Base-by-base conservation (phyloP, 768 basidiomycete genomes). In the Russula sp. region DNA sequence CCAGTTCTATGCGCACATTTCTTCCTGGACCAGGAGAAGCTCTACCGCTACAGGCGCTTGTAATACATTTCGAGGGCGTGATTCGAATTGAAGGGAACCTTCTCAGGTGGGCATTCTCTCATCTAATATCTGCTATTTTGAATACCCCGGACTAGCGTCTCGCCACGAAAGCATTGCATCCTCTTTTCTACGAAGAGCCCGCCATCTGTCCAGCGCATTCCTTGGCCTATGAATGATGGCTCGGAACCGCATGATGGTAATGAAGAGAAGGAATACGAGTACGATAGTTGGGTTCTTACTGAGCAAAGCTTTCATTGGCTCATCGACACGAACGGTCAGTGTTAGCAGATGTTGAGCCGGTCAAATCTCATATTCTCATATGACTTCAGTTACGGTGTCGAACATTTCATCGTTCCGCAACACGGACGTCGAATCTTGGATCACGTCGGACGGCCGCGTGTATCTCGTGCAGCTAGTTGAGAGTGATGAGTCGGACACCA, bases 1-100 rank as follows among this genome's bases (percentile, higher is more conserved):
- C 80, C 28, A 74, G 73, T 67, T 79, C 85, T 40, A 85, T 85
- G 70, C 81, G 85, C 32, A 86, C 83, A 71, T 91, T 93, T 72
- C 75, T 89, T 24, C 79, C 88, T 24, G 90, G 92, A 44, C 83
- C 92, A 13, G 91, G 92, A n/a, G 91, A 92, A 75, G 89, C 83
- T 6, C 73, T 86, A 3, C 83, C 84, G 0, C 76, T 93, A 38
- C 87, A 88, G 59, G 80, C 84, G n/a, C 75, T 91, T 42, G 79
- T 78, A 54, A 78, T 93, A 58, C 81, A 84, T 42, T 84, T 94
- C 59, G 91, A 93, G 72, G 92, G 92, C 1, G 90, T 94, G 34
- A 81, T 94, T 62, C 83, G 84, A 13, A 82, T 90, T 11, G 89
- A 94, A 62, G 91, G 92, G 3, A 79, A 79, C 26, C 77, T 94